Evolutionary conservation across 2,329 filamentous ascomycete genomes (phyloP), one percentile per base, ranked within the genome.

Genomic region (Bertia moriformis): DNA sequence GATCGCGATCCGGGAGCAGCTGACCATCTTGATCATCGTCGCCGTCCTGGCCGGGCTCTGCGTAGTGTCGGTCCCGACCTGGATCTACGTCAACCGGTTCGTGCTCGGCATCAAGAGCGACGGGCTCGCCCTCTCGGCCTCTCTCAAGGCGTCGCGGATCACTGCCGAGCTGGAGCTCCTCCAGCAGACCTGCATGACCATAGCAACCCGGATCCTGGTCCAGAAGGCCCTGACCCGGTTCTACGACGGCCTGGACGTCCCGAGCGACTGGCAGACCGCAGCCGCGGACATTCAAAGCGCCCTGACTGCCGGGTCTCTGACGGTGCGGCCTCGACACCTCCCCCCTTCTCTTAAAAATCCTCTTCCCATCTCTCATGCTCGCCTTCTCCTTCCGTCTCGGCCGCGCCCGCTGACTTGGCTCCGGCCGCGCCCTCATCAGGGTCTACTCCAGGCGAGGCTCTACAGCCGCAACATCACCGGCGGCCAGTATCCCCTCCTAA

Each of bases 1-100:
- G 57, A 75, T 94, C 56, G 80, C 83, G 42, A 94, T 94, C 51
- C 74, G 86, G 48, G 79, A 88, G 62, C 88, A 95, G 71, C 70
- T 95, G 49, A 84, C 77, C 47, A 68, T 78, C 56, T 69, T 94
- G 46, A 84, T 94, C 51, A 65, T 91, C 46, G 53, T 85, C 43
- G 75, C 82, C 43, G 78, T 85, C 38, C 70, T 93, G 41, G 62
- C 83, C 41, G 78, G 80, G 40, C 71, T 94, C 44, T 75, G 80
- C 40, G 76, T 93, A 44, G 71, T 94, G 44, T 77, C 85, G 14
- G 72, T 94, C 45, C 84, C 87, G 49, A 83, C 79, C 55, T 74
- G 69, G 69, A 56, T 73, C 41, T 74, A 66, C 45, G 69, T 74
- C 49, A 66, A 73, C 48, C 54, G 59, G 43, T 73, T 71, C 48